Conservation (phyloP, 2,329 filamentous ascomycete genomes). For the Chrysosporium queenslandicum region DNA sequence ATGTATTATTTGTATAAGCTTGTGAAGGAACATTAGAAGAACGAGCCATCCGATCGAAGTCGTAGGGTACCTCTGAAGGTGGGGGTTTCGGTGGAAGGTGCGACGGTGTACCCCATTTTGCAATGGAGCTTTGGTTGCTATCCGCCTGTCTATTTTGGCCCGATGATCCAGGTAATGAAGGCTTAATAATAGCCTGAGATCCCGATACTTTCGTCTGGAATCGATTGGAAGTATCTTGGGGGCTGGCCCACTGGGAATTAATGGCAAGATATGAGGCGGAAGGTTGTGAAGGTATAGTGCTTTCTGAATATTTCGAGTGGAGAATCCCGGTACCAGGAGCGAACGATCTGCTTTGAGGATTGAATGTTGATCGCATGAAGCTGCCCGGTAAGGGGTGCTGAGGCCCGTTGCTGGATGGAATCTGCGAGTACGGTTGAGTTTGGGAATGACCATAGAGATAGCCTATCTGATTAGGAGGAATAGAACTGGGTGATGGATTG, state of each 20-base stretch:
- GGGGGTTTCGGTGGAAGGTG: conserved; percentile 43
- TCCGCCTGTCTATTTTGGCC: conserved; percentile 1
- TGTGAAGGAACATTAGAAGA: conserved; percentile 14
- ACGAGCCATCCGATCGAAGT: conserved; percentile 34
- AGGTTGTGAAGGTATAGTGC: conserved; percentile 19
- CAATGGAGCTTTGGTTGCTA: conserved; percentile 31
- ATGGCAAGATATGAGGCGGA: not conserved
- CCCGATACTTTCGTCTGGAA: not conserved
- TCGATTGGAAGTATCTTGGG: conserved; percentile 1
- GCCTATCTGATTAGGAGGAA: conserved; percentile 36
- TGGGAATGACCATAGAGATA: conserved; percentile 76
- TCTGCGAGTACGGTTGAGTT: conserved; percentile 45
- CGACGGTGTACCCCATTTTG: conserved; percentile 43
- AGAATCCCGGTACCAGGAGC: conserved; percentile 51
- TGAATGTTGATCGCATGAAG: conserved; percentile 77
- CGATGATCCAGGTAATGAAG: not conserved
- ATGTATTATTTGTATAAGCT: conserved; percentile 10
- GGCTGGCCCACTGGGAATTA: not conserved
- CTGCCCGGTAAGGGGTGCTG: conserved; percentile 79
- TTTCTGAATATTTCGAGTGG: conserved; percentile 27
- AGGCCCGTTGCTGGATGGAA: conserved; percentile 60
- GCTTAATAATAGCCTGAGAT: not conserved
- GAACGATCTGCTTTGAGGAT: conserved; percentile 88
- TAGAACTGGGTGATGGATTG: conserved; percentile 29
- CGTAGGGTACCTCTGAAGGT: conserved; percentile 37